Evolutionary conservation across 768 basidiomycete species (phyloP).

Genomic region (Daedaleopsis sinensis): DNA sequence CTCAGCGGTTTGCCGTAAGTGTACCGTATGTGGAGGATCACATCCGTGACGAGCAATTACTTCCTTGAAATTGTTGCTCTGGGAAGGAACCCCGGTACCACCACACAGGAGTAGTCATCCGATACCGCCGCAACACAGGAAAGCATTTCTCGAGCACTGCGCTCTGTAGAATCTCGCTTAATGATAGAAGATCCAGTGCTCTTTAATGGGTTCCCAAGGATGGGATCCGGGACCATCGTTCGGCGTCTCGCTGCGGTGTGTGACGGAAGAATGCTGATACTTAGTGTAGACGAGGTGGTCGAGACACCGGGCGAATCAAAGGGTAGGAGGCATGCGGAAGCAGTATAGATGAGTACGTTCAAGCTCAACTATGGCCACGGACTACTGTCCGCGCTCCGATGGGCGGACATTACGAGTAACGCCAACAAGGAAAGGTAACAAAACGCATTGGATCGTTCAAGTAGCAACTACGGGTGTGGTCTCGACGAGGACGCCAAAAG

Average conservation of each 20-base stretch:
- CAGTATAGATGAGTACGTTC: not conserved
- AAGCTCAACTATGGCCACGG: not conserved
- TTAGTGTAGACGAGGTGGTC: no score
- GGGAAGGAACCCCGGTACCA: no score
- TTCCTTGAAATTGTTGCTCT: not conserved
- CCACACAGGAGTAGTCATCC: not conserved
- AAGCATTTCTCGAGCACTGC: not conserved
- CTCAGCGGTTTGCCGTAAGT: constrained; percentile 11
- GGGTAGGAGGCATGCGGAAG: not conserved
- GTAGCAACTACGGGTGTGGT: not conserved
- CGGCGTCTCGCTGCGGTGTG: not conserved
- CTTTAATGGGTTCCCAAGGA: not conserved
- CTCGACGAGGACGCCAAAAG: not conserved
- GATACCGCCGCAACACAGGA: not conserved
- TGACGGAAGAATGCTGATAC: not conserved
- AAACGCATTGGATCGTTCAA: not conserved
- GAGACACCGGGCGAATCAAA: not conserved
- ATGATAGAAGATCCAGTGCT: not conserved
- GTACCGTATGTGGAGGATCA: not conserved
- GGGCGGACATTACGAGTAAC: not conserved
- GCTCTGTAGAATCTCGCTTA: not conserved
- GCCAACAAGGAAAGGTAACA: not conserved
- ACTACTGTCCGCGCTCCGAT: not conserved
- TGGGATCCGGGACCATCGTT: not conserved
- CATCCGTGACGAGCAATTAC: not conserved